Conservation (phyloP, 1,284 basidiomycete genomes). For the Marasmius sp. region DNA sequence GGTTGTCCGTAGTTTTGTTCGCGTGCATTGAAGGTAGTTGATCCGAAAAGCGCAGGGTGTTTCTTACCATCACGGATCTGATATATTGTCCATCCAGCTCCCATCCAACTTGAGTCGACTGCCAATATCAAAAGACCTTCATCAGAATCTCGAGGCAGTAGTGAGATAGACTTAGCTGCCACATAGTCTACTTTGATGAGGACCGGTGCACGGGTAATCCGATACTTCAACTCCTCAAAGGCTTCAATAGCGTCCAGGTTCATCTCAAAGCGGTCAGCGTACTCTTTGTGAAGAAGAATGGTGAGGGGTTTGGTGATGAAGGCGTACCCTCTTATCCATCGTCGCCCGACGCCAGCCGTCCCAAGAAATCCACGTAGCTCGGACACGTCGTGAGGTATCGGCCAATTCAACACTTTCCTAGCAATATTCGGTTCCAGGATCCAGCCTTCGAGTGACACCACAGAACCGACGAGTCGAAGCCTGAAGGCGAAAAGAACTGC, state of each 20-base stretch:
- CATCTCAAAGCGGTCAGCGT: slow-evolving; percentile 13
- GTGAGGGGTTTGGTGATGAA: slow-evolving; percentile 30
- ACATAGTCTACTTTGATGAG: slow-evolving; percentile 29
- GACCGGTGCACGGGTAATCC: slow-evolving; percentile 23
- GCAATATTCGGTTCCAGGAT: slow-evolving; percentile 24
- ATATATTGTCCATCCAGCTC: slow-evolving; percentile 31
- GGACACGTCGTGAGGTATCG: slow-evolving; percentile 17
- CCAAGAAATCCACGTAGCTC: slow-evolving; percentile 36
- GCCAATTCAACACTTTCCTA: slow-evolving; percentile 31
- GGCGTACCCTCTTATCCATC: slow-evolving; percentile 32
- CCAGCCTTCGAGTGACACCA: slow-evolving; percentile 30
- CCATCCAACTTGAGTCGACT: slow-evolving; percentile 31
- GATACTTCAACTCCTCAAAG: slow-evolving; percentile 25
- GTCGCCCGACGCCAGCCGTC: slow-evolving; percentile 23
- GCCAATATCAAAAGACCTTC: slow-evolving; percentile 29
- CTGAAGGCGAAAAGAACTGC: slow-evolving; percentile 18
- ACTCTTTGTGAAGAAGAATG: slow-evolving; percentile 11
- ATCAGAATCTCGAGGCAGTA: slow-evolving; percentile 9
- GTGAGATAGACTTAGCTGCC: slow-evolving; percentile 12
- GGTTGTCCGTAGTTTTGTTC: slow-evolving; percentile 32
- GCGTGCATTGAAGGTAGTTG: slow-evolving; percentile 35
- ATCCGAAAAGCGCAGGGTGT: slow-evolving; percentile 28
- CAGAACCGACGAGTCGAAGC: slow-evolving; percentile 26
- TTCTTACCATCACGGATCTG: slow-evolving; percentile 23
- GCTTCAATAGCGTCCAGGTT: slow-evolving; percentile 22